Conservation (phyloP, 805 yeast species). For the Nakazawaea laoshanensis region DNA sequence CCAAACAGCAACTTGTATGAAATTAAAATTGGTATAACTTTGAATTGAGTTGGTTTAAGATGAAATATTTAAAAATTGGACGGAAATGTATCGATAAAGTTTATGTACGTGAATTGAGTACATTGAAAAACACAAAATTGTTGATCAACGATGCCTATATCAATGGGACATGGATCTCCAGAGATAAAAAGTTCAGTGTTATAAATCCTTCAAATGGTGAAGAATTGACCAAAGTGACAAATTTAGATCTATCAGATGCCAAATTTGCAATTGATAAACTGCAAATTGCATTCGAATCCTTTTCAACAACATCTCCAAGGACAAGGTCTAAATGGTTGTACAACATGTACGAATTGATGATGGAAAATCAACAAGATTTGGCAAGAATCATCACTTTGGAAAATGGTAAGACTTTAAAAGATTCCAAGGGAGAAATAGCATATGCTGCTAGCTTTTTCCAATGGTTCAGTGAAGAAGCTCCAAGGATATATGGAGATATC, state of each 20-base stretch:
- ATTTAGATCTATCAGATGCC: slow-evolving; percentile 39
- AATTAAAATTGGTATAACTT: too few species aligned
- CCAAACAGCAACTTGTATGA: too few species aligned
- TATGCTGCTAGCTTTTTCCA: slow-evolving; percentile 74
- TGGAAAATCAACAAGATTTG: slow-evolving; percentile 53
- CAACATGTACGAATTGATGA: slow-evolving; percentile 43
- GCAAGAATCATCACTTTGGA: slow-evolving; percentile 59
- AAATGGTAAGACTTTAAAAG: slow-evolving; percentile 67
- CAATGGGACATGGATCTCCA: slow-evolving; percentile 68
- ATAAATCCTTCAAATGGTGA: slow-evolving; percentile 66
- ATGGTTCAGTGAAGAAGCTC: slow-evolving; percentile 85
- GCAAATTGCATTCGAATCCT: slow-evolving; percentile 38
- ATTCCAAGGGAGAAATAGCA: slow-evolving; percentile 62
- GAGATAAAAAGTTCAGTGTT: slow-evolving; percentile 48
- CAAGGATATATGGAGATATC: slow-evolving; percentile 58
- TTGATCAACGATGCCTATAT: slow-evolving; percentile 53
- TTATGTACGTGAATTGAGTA: too few species aligned
- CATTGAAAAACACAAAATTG: slow-evolving; percentile 36
- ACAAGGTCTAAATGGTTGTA: slow-evolving; percentile 45
- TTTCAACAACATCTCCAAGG: slow-evolving; percentile 47
- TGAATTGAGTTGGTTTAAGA: too few species aligned
- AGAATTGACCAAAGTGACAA: slow-evolving; percentile 46
- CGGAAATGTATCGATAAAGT: too few species aligned
- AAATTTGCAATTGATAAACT: slow-evolving; percentile 50
- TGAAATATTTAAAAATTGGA: too few species aligned